phyloP scores from a whole-genome alignment of 2,329 filamentous ascomycete genomes.

The Colletotrichum graminicola region DNA sequence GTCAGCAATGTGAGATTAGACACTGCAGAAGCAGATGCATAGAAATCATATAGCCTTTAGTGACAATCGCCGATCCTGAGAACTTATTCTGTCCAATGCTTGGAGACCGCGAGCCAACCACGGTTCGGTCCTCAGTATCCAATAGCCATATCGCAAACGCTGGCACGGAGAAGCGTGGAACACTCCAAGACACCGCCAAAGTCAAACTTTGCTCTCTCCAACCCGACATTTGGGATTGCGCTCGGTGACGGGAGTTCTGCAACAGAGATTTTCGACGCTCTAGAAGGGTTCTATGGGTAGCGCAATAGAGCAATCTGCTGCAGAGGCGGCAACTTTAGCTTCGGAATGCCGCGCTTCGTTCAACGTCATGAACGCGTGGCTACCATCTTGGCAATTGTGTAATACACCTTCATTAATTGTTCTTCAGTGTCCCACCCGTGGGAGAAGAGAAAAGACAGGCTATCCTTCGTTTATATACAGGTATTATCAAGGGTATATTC shows the following conservation, averaged over 20 bases:
- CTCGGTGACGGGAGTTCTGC: not conserved
- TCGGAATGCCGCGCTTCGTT: not conserved
- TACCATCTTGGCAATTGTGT: not conserved
- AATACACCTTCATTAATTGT: not conserved
- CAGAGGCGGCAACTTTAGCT: not conserved
- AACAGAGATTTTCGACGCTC: not conserved
- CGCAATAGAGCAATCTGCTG: not conserved
- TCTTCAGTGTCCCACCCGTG: not conserved
- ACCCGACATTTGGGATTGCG: not conserved
- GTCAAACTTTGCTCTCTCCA: not conserved
- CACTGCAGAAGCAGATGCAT: conserved; percentile 19
- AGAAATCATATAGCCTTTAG: not conserved
- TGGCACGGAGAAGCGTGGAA: not conserved
- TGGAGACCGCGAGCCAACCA: not conserved
- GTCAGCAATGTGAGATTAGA: conserved; percentile 11
- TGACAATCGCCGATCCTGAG: not conserved
- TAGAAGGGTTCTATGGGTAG: fast-evolving
- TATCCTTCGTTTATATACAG: not conserved
- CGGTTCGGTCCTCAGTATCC: too few species aligned
- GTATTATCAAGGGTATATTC: conserved; percentile 22
- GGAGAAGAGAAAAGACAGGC: not conserved
- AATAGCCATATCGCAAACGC: not conserved
- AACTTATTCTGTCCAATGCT: not conserved
- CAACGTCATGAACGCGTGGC: not conserved
- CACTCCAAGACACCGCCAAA: not conserved